A percentile compares a stretch with the other conserved stretches of the same genome.
Evolutionary conservation across 768 basidiomycete species (phyloP).

Genomic region (Tulasnella sp.): DNA sequence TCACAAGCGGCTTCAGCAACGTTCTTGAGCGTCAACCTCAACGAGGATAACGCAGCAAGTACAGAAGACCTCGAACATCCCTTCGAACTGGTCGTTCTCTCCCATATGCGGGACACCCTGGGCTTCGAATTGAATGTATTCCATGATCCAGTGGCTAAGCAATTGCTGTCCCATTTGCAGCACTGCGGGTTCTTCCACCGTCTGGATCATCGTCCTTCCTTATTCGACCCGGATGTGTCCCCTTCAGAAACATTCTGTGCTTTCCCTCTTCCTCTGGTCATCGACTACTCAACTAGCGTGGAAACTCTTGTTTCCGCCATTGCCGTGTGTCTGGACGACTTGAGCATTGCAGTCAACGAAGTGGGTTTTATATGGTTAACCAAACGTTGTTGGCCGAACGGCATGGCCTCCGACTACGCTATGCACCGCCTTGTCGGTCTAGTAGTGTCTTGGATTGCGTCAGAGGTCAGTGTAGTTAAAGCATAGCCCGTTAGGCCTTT

Average conservation of each 20-base stretch:
- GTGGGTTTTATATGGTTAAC: constrained; percentile 60
- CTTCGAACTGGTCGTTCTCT: constrained; percentile 51
- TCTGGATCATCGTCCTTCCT: constrained; percentile 32
- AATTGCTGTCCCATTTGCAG: constrained; percentile 53
- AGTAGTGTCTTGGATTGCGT: constrained; percentile 61
- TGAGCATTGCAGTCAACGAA: constrained; percentile 69
- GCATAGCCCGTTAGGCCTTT: neutral
- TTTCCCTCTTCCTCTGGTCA: constrained; percentile 62
- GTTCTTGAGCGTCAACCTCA: constrained; percentile 37
- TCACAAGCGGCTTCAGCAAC: neutral
- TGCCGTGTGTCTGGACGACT: constrained; percentile 59
- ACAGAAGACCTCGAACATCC: constrained; percentile 34
- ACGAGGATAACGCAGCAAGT: constrained; percentile 24
- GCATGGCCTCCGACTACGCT: constrained; percentile 64
- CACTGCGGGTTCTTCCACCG: constrained; percentile 55
- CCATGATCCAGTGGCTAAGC: constrained; percentile 44
- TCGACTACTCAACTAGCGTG: constrained; percentile 65
- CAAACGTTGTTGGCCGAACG: constrained; percentile 65
- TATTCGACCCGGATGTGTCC: constrained; percentile 33
- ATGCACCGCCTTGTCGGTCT: constrained; percentile 50
- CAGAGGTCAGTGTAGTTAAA: constrained; percentile 45
- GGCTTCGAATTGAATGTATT: constrained; percentile 50
- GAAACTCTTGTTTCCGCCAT: constrained; percentile 64
- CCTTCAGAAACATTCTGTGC: constrained; percentile 39
- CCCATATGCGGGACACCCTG: constrained; percentile 54